Base-by-base conservation (phyloP, 192 early-diverging fungal species). In the Backusella mclennaniae region DNA sequence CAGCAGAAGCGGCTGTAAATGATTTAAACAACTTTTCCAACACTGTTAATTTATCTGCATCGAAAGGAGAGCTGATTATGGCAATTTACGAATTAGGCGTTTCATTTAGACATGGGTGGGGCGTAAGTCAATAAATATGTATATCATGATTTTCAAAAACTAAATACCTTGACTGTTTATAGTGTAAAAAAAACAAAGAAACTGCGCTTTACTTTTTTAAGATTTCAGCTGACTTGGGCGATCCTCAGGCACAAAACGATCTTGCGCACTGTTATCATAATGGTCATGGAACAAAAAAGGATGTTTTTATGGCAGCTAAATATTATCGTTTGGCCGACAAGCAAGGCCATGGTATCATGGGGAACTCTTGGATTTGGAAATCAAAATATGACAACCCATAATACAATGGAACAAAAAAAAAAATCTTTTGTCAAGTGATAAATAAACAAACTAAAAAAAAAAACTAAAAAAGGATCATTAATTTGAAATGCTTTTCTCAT, bases 291-390 rank as follows among this genome's bases (percentile, higher is more conserved):
- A 88, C 90, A 44, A 92, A 91, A 75, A 88, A 89, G 74, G 89
- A 93, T 74, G 85, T 87, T 82, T 89, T 84, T 59, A 82, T 88
- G 53, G 91, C 93, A 21, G 93, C 93, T 1, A 90, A 89, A 70
- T 94, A 93, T 78, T 94, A 91, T 79, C 91, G 93, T 2, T 78
- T 92, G 77, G 93, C 93, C 0, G 88, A 89, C 52, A 86, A 87
- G 7, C 91, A 94, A 77, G 93, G 93, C 11, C 77, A 85, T 15
- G 85, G 90, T 46, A 84, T 93, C 29, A 84, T 94, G 79, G 92
- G 93, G 46, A 94, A 92, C 67, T 92, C 92, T 49, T 94, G 93
- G 93, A 94, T 94, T 31, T 92, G 86, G 69, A 94, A 94, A 78
- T 84, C 89, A 52, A 94, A 94, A 82, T 94, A 93, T 75, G 90